Percentiles rank a stretch among this genome's conserved stretches.
Evolutionary conservation across 306 rosid genomes (phyloP).

Genomic region (Oemleria cerasiformis): DNA sequence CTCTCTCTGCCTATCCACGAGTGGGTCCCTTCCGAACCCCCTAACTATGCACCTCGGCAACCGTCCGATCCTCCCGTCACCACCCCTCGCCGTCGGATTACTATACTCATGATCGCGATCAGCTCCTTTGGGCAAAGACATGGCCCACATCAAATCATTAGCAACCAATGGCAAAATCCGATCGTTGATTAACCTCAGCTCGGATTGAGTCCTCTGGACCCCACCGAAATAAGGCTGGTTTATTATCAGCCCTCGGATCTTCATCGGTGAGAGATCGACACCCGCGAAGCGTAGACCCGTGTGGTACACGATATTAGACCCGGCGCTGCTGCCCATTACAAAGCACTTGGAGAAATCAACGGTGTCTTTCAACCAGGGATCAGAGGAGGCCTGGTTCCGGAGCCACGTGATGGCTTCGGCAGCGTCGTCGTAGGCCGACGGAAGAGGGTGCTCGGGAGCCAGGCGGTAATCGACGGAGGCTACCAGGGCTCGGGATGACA

Average conservation of each 20-base stretch:
- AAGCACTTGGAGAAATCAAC: constrained; percentile 48
- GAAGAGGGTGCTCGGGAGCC: constrained; percentile 83
- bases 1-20: constrained; percentile 60
- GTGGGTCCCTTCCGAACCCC: constrained; percentile 63
- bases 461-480: constrained; percentile 73
- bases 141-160: constrained; percentile 60
- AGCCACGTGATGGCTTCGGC: constrained; percentile 49
- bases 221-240: constrained; percentile 57
- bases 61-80: constrained; percentile 48
- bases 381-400: constrained; percentile 37
- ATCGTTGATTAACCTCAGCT: constrained; percentile 38
- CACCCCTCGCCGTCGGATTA: constrained; percentile 36
- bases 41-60: constrained; percentile 43
- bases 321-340: constrained; percentile 65
- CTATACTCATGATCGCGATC: constrained; percentile 65
- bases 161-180: constrained; percentile 42
- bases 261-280: constrained; percentile 35
- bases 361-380: constrained; percentile 50
- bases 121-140: constrained; percentile 51
- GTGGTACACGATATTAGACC: constrained; percentile 58
- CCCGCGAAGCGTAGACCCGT: constrained; percentile 49
- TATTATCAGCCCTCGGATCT: constrained; percentile 49
- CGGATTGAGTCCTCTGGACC: constrained; percentile 45
- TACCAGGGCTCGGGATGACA: constrained; percentile 30
- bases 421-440: constrained; percentile 80